Evolutionary conservation across 1,139 yeast species (phyloP).

Genomic region (Yamadazyma spencermartinsiae): DNA sequence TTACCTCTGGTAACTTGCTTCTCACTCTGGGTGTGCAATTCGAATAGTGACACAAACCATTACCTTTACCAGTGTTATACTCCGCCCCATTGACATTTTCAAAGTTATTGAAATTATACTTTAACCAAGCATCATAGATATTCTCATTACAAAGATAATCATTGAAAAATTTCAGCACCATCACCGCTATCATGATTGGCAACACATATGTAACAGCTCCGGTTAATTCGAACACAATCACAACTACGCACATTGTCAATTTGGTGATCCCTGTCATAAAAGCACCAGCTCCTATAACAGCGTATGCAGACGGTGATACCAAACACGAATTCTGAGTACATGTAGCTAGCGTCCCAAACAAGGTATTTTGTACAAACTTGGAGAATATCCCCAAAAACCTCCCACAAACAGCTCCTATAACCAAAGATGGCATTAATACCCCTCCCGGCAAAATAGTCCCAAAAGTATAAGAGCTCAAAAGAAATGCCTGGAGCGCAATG

Average conservation of each 20-base stretch:
- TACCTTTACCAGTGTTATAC: slow-evolving; percentile 40
- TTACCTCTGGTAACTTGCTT: slow-evolving; percentile 35
- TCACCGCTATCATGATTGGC: slow-evolving; percentile 60
- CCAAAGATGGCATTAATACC: slow-evolving; percentile 70
- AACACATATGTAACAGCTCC: slow-evolving; percentile 61
- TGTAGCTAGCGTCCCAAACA: slow-evolving; percentile 42
- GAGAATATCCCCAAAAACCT: slow-evolving; percentile 65
- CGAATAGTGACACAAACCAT: slow-evolving; percentile 39
- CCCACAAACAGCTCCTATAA: slow-evolving; percentile 66
- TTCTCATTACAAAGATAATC: slow-evolving; percentile 49
- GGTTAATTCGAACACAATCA: slow-evolving; percentile 56
- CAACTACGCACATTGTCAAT: slow-evolving; percentile 56
- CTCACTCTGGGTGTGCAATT: slow-evolving; percentile 31
- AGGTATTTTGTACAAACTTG: slow-evolving; percentile 48
- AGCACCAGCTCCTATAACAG: slow-evolving; percentile 62
- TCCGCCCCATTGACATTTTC: neutral
- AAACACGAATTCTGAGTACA: slow-evolving; percentile 53
- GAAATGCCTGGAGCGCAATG: slow-evolving; percentile 53
- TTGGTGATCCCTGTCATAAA: slow-evolving; percentile 59
- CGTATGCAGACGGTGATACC: slow-evolving; percentile 61
- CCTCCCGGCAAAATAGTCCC: slow-evolving; percentile 70
- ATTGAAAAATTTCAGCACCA: slow-evolving; percentile 50
- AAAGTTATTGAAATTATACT: slow-evolving; percentile 23
- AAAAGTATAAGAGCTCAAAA: slow-evolving; percentile 54
- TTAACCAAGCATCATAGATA: slow-evolving; percentile 49